These are phyloP conservation scores for Begonia loranthoides DNA, from an alignment of 306 rosid species.

Conservation along the genomic window DNA sequence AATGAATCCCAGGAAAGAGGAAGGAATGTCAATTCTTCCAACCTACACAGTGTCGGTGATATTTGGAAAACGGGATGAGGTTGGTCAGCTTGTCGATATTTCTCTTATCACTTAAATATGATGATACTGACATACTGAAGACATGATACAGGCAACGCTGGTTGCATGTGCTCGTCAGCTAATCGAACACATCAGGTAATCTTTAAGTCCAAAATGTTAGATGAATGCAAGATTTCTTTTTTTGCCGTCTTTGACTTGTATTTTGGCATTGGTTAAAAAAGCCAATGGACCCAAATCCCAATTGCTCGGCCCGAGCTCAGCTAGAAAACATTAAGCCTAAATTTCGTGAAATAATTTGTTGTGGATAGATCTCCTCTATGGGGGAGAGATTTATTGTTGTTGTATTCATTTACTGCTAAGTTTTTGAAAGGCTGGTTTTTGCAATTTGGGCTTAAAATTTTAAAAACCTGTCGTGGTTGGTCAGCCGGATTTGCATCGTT, in stretches of 20 bases:
- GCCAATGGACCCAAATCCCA: no score
- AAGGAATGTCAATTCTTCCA: conserved; percentile 63
- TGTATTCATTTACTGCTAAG: no score
- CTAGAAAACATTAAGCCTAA: no score
- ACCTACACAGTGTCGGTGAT: conserved; percentile 72
- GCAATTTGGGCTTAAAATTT: no score
- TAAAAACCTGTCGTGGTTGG: no score
- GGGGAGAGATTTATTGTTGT: neutral
- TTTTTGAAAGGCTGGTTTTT: no score
- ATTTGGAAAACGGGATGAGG: conserved; percentile 95
- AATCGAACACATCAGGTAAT: conserved; percentile 67
- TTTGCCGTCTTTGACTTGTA: no score
- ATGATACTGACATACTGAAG: conserved; percentile 2
- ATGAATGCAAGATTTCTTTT: no score
- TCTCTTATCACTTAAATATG: neutral
- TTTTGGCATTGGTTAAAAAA: no score
- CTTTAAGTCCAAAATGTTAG: neutral
- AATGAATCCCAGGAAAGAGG: conserved; percentile 51
- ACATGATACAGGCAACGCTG: conserved; percentile 61
- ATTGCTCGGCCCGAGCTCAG: no score
- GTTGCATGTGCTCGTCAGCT: conserved; percentile 81
- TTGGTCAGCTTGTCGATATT: conserved; percentile 13
- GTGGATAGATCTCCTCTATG: neutral
- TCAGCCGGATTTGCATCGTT: no score
- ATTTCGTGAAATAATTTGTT: no score